Evolutionary conservation across 257 asterid genomes (phyloP), one percentile per base, ranked within the genome.

Genomic region (Fraxinus americana): DNA sequence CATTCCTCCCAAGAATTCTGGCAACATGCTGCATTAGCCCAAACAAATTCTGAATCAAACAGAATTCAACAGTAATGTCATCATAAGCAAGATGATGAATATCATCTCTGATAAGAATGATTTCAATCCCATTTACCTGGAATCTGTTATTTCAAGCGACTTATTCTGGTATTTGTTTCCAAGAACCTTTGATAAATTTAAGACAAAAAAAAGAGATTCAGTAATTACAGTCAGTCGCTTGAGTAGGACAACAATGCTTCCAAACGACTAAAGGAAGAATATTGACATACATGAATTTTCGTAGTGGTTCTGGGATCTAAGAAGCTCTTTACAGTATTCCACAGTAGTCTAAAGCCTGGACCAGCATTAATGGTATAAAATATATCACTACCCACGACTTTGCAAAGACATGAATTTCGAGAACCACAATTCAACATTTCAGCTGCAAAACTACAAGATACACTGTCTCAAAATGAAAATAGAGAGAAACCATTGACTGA

Each of bases 81-180:
- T 74, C 63, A 71, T 6, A 82, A 41, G 78, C 45, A 72, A 67
- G 78, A 74, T 23, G 38, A 73, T 5, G 68, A 35, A 19, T 69
- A 48, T 36, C 3, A 38, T 7, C 32, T 39, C 19, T 23, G 54
- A 25, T 67, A 35, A 77, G 45, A 25, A 68, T 67, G 30, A 78
- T 43, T 74, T 23, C 50, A 75, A 77, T 74, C 80, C 70, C 73
- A 57, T 71, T 81, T 72, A 90, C 97, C 97, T 89, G 83, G 92
- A 90, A 82, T 89, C 92, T 59, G 89, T 85, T 50, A 87, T 77
- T 82, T 92, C 94, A 86, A 90, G 94, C 83, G 90, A 85, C 87
- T 90, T 92, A 89, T 57, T 88, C 83, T 90, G 96, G 87, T 92
- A 89, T 79, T 90, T 92, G 78, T 82, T 78, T 65, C 97, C 97